Conservation (phyloP, 164 flowering plant genomes). For the Nymphaea colorata region DNA sequence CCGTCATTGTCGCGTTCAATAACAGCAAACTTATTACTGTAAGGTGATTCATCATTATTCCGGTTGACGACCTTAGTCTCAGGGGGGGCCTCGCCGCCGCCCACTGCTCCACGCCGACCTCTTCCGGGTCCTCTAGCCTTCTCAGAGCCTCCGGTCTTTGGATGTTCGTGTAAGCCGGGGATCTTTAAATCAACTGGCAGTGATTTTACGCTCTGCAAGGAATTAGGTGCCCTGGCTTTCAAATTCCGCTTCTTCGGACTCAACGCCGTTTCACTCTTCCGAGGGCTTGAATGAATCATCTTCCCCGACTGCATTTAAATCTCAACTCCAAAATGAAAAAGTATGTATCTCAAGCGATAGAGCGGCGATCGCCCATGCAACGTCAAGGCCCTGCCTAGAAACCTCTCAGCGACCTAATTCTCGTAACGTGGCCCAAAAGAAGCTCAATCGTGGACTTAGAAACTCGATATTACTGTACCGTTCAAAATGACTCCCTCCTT, state of each 20-base stretch:
- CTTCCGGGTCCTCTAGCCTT: constrained; percentile 5
- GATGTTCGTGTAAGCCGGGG: constrained; percentile 14
- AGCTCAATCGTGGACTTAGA: too few relatives aligned
- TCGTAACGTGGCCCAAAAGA: too few relatives aligned
- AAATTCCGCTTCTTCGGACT: constrained; percentile 12
- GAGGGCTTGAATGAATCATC: not conserved
- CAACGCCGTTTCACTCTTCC: not conserved
- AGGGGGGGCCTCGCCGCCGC: constrained; percentile 6
- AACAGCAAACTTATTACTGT: constrained; percentile 18
- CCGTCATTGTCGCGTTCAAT: constrained; percentile 26
- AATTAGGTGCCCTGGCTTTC: constrained; percentile 19
- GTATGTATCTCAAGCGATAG: not conserved
- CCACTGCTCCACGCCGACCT: constrained; percentile 8
- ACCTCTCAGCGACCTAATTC: too few relatives aligned
- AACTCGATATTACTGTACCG: too few relatives aligned
- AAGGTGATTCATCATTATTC: constrained; percentile 57
- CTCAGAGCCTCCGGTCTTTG: not conserved
- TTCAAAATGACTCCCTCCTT: too few relatives aligned
- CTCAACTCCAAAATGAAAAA: not conserved
- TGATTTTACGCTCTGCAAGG: constrained; percentile 36
- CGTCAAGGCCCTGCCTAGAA: too few relatives aligned
- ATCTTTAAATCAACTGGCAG: constrained; percentile 46
- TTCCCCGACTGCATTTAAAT: not conserved
- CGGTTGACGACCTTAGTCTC: constrained; percentile 12
- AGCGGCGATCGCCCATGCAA: not conserved